Evolutionary conservation across 805 yeast species (phyloP).

Genomic region (Tetrapisispora iriomotensis): DNA sequence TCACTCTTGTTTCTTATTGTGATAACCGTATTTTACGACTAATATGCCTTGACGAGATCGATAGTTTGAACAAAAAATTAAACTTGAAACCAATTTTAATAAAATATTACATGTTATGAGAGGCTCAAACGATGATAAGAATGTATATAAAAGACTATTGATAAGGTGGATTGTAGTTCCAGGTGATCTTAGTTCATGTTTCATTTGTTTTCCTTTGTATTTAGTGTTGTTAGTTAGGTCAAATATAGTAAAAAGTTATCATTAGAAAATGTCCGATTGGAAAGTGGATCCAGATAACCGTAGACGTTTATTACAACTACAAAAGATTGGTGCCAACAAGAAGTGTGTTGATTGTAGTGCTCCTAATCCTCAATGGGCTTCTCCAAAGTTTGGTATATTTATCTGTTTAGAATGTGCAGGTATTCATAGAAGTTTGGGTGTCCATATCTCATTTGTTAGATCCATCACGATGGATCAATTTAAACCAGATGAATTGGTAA

Average conservation of each 20-base stretch:
- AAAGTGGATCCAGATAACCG: constrained; percentile 90
- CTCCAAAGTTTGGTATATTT: constrained; percentile 95
- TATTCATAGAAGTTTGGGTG: constrained; percentile 89
- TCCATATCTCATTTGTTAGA: constrained; percentile 91
- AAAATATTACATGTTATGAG: no score
- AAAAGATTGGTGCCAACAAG: constrained; percentile 73
- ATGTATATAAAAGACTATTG: no score
- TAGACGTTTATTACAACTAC: constrained; percentile 65
- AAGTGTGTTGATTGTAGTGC: constrained; percentile 90
- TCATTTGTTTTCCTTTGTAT: no score
- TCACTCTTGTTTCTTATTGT: no score
- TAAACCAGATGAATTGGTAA: constrained; percentile 77
- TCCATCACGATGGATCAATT: constrained; percentile 98
- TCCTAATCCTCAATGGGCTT: constrained; percentile 98
- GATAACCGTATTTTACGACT: no score
- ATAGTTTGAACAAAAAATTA: no score
- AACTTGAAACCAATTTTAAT: no score
- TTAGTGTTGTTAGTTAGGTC: background rate
- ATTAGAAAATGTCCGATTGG: constrained; percentile 52
- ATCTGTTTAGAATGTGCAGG: constrained; percentile 98
- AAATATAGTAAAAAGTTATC: background rate
- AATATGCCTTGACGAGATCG: no score
- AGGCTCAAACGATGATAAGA: no score
- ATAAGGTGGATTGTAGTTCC: no score
- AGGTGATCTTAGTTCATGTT: no score